These are phyloP conservation scores for Yamadazyma conglobata DNA, from an alignment of 1,139 yeast genomes.

Conservation along the genomic window DNA sequence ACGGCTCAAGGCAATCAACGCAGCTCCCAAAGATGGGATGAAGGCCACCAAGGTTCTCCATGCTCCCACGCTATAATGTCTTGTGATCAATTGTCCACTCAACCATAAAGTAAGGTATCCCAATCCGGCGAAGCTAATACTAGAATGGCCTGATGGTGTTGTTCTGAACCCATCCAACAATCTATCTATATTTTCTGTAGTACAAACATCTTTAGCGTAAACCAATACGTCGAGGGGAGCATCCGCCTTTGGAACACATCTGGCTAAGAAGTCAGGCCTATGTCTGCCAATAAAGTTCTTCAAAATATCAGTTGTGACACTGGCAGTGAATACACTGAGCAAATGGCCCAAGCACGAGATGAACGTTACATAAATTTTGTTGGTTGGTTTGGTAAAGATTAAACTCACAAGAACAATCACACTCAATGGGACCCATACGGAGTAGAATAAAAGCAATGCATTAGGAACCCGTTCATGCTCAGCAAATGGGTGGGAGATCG, in stretches of 20 bases:
- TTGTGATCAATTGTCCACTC: conserved; percentile 53
- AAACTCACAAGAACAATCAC: conserved; percentile 23
- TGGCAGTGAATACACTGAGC: conserved; percentile 37
- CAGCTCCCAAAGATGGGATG: conserved; percentile 51
- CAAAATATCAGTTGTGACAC: conserved; percentile 47
- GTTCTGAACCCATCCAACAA: conserved; percentile 71
- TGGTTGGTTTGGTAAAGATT: conserved; percentile 29
- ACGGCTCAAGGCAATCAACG: conserved; percentile 63
- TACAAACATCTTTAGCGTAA: conserved; percentile 59
- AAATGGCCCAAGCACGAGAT: conserved; percentile 39
- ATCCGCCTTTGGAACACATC: conserved; percentile 58
- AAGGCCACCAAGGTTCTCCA: conserved; percentile 49
- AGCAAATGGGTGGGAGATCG: conserved; percentile 72
- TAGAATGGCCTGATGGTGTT: conserved; percentile 78
- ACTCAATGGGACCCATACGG: conserved; percentile 36
- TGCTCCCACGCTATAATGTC: conserved; percentile 40
- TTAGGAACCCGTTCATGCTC: conserved; percentile 55
- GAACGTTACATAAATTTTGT: conserved; percentile 38
- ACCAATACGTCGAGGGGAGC: conserved; percentile 48
- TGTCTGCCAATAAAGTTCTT: conserved; percentile 74
- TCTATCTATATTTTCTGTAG: conserved; percentile 39
- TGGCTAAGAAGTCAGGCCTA: conserved; percentile 72
- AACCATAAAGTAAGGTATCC: conserved; percentile 63
- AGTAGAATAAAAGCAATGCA: conserved; percentile 32
- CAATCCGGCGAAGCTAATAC: conserved; percentile 63